These are phyloP conservation scores for Dovyalis caffra DNA, from an alignment of 345 rosid genomes.

Conservation along the genomic window DNA sequence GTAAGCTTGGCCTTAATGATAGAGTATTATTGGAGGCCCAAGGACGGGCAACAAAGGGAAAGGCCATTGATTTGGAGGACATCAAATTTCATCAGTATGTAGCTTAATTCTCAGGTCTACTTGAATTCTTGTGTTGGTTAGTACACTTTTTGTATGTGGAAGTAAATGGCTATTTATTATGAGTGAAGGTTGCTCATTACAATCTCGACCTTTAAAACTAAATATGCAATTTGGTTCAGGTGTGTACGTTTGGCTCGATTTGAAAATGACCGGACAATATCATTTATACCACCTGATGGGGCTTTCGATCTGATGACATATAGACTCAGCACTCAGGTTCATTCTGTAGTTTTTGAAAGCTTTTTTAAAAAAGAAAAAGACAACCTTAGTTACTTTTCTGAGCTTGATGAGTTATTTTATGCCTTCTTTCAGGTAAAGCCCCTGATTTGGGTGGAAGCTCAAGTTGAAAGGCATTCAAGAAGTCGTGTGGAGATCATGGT, in stretches of 20 bases:
- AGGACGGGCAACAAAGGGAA: slow-evolving; percentile 89
- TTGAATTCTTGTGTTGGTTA: slow-evolving; percentile 9
- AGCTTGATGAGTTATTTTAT: neutral
- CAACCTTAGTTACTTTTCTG: neutral
- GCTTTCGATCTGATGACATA: slow-evolving; percentile 98
- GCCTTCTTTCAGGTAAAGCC: slow-evolving; percentile 67
- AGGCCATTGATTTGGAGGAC: slow-evolving; percentile 96
- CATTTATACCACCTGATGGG: slow-evolving; percentile 97
- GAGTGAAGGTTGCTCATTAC: neutral
- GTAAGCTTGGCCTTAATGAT: slow-evolving; percentile 96
- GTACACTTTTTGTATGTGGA: neutral
- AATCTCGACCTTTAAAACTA: slow-evolving; percentile 1
- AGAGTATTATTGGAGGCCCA: slow-evolving; percentile 94
- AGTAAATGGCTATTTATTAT: slow-evolving; percentile 3
- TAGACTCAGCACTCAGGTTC: slow-evolving; percentile 94
- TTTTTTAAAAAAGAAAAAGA: neutral
- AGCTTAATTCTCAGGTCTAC: slow-evolving; percentile 15
- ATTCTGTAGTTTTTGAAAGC: neutral
- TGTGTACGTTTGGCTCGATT: slow-evolving; percentile 96
- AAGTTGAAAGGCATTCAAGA: slow-evolving; percentile 88
- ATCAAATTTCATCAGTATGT: slow-evolving; percentile 96
- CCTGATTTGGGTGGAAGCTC: slow-evolving; percentile 93
- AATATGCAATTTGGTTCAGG: slow-evolving; percentile 32
- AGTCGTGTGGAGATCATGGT: slow-evolving; percentile 86
- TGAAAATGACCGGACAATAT: slow-evolving; percentile 93